Conservation (phyloP, 768 basidiomycete species). For the Dentipellis fragilis region DNA sequence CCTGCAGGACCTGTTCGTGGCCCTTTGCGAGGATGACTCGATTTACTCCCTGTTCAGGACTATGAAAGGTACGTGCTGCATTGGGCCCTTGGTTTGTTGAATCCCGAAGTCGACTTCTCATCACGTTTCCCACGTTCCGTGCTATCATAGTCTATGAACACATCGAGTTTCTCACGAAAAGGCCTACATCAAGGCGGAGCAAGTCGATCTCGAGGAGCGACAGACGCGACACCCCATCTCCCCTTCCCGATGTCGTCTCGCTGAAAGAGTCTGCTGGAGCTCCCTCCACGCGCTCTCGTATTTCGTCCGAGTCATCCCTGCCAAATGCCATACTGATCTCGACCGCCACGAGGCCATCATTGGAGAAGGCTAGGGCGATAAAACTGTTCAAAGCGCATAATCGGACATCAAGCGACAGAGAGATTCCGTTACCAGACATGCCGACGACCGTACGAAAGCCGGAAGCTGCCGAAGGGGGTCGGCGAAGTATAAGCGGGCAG, state of each 20-base stretch:
- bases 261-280: constrained; percentile 12
- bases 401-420: constrained; percentile 31
- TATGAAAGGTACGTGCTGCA: constrained; percentile 60
- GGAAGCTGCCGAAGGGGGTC: constrained; percentile 16
- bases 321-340: constrained; percentile 14
- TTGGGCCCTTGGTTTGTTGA: no score
- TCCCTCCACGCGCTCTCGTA: constrained; percentile 20
- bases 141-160: constrained; percentile 54
- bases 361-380: constrained; percentile 52
- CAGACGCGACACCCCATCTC: constrained; percentile 12
- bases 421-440: constrained; percentile 8
- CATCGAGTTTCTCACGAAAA: constrained; percentile 58
- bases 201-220: constrained; percentile 51
- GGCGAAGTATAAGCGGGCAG: constrained; percentile 1
- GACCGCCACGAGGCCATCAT: constrained; percentile 37
- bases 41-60: constrained; percentile 78
- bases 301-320: constrained; percentile 30
- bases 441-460: constrained; percentile 24
- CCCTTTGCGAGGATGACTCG: constrained; percentile 83
- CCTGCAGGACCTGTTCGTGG: constrained; percentile 74
- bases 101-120: no score
- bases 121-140: constrained; percentile 20
- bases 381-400: constrained; percentile 41
- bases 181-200: constrained; percentile 49
- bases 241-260: constrained; percentile 8